Conservation (phyloP, 768 basidiomycete species). For the Lactarius sp. region DNA sequence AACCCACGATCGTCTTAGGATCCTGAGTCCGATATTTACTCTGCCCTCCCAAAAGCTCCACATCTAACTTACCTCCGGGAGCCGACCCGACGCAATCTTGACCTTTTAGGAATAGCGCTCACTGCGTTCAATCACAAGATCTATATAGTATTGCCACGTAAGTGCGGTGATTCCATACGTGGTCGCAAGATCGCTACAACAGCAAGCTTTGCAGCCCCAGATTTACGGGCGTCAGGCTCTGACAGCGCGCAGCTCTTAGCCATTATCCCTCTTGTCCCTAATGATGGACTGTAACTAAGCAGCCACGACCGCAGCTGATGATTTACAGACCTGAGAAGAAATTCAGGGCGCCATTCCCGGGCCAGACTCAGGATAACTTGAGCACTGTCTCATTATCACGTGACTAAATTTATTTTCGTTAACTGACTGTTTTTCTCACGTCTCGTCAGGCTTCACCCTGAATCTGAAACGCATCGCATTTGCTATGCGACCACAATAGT, state of each 20-base stretch:
- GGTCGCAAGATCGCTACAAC: background rate
- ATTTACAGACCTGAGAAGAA: background rate
- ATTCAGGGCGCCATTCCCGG: conserved; percentile 5
- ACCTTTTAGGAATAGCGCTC: background rate
- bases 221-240: background rate
- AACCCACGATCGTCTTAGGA: conserved; percentile 2
- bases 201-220: background rate
- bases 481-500: conserved; percentile 19
- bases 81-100: conserved; percentile 6
- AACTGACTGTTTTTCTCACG: background rate
- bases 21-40: background rate
- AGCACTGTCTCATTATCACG: conserved; percentile 4
- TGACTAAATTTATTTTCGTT: background rate
- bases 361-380: background rate
- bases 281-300: background rate
- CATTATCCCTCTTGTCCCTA: background rate
- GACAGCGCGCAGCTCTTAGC: background rate
- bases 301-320: background rate
- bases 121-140: background rate
- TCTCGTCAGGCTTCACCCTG: background rate
- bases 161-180: background rate
- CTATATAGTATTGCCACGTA: conserved; percentile 9
- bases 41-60: too few species aligned
- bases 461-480: conserved; percentile 17
- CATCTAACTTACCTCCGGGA: background rate